Conservation (phyloP, 192 early-diverging fungal genomes). For the Backusella mclennaniae region DNA sequence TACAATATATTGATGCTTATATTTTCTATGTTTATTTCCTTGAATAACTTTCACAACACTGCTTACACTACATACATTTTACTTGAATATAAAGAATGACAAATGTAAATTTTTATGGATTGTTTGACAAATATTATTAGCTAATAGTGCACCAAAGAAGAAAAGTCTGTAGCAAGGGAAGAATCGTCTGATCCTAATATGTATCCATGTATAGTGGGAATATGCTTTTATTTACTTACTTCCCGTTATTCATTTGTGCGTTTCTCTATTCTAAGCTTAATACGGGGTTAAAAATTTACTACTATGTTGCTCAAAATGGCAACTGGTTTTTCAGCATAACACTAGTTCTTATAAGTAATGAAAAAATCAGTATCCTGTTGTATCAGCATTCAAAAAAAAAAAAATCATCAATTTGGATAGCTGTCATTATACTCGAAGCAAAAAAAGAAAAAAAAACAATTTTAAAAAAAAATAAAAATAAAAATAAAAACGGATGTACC, state of each 20-base stretch:
- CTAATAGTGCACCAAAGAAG: no score
- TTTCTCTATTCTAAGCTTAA: not conserved
- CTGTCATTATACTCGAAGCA: not conserved
- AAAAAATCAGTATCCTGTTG: not conserved
- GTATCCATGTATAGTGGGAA: not conserved
- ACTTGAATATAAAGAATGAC: no score
- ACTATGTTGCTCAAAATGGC: not conserved
- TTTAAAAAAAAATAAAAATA: not conserved
- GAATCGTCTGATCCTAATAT: no score
- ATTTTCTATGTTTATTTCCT: no score
- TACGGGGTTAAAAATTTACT: not conserved
- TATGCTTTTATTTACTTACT: not conserved
- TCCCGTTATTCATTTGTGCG: not conserved
- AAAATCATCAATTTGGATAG: not conserved
- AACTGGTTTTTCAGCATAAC: not conserved
- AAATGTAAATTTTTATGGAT: no score
- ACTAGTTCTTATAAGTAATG: not conserved
- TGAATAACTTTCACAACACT: no score
- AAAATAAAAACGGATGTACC: not conserved
- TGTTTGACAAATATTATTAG: no score
- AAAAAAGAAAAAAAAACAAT: not conserved
- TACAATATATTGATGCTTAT: no score
- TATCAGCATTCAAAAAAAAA: no score
- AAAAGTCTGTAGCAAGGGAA: no score
- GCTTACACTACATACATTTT: no score